phyloP scores from a whole-genome alignment of 306 rosid species.

The Begonia peltatifolia region DNA sequence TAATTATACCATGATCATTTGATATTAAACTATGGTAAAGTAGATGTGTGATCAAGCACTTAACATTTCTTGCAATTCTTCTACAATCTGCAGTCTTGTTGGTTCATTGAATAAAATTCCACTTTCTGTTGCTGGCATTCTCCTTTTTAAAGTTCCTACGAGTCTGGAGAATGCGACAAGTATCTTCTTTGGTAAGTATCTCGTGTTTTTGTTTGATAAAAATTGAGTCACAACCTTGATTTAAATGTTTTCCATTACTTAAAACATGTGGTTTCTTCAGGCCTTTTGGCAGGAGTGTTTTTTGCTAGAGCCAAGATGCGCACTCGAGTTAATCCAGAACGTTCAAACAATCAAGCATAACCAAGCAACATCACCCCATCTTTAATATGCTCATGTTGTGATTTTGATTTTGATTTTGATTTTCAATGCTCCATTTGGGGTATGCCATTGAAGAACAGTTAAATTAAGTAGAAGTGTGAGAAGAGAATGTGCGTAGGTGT shows the following conservation, averaged over 20 bases:
- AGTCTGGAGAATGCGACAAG: slow-evolving; percentile 86
- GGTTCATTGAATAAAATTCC: slow-evolving; percentile 98
- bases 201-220: slow-evolving; percentile 3
- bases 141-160: slow-evolving; percentile 85
- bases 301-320: slow-evolving; percentile 89
- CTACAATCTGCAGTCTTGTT: slow-evolving; percentile 61
- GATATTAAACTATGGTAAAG: too few relatives aligned
- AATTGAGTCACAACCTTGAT: background rate
- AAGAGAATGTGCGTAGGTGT: too few relatives aligned
- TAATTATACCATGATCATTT: too few relatives aligned
- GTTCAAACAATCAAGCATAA: too few relatives aligned
- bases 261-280: slow-evolving; percentile 25
- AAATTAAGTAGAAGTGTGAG: too few relatives aligned
- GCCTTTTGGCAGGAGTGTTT: slow-evolving; percentile 89
- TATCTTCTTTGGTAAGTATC: slow-evolving; percentile 74
- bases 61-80: slow-evolving; percentile 15
- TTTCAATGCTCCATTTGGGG: too few relatives aligned
- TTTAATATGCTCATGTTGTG: too few relatives aligned
- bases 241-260: too few relatives aligned
- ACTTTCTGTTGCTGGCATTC: slow-evolving; percentile 78
- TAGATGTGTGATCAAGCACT: background rate
- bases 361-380: too few relatives aligned
- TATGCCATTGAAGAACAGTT: too few relatives aligned
- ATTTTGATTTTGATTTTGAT: too few relatives aligned
- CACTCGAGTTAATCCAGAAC: background rate